These are phyloP conservation scores for Heterobasidion annosum DNA, from an alignment of 1,284 basidiomycete genomes.

Conservation along the genomic window DNA sequence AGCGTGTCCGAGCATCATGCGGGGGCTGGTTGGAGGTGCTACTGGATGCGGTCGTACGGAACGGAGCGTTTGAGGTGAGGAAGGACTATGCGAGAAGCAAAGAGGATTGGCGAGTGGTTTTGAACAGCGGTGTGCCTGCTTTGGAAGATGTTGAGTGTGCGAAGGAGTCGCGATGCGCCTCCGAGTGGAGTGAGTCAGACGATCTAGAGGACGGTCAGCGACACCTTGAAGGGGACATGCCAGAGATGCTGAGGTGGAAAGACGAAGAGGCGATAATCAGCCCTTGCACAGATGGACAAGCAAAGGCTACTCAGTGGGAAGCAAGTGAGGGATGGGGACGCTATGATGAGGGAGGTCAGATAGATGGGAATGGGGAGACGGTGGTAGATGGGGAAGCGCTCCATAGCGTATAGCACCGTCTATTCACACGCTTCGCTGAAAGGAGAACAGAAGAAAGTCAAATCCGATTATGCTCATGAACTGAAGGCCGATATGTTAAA, in stretches of 20 bases:
- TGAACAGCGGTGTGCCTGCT: not conserved
- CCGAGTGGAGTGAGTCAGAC: not conserved
- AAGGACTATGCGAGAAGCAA: not conserved
- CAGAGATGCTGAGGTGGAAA: not conserved
- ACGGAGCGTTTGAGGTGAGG: not conserved
- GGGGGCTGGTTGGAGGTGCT: conserved; percentile 62
- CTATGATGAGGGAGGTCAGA: not conserved
- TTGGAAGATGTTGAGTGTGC: not conserved
- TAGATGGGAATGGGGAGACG: not conserved
- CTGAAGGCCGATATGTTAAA: not conserved
- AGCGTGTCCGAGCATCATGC: conserved; percentile 48
- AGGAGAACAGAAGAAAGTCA: not conserved
- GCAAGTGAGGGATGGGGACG: not conserved
- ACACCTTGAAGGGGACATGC: too few species aligned
- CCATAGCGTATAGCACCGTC: not conserved
- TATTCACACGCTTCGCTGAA: not conserved
- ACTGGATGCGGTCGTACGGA: conserved; percentile 29
- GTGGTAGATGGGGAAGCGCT: not conserved
- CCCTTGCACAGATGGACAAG: not conserved
- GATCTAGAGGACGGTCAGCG: not conserved
- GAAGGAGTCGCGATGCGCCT: too few species aligned
- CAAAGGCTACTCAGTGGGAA: not conserved
- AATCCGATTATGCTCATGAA: not conserved
- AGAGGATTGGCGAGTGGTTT: not conserved
- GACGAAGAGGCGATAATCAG: not conserved